Evolutionary conservation across 1,284 basidiomycete species (phyloP), one percentile per base, ranked within the genome.

Genomic region (Chiua sp.): DNA sequence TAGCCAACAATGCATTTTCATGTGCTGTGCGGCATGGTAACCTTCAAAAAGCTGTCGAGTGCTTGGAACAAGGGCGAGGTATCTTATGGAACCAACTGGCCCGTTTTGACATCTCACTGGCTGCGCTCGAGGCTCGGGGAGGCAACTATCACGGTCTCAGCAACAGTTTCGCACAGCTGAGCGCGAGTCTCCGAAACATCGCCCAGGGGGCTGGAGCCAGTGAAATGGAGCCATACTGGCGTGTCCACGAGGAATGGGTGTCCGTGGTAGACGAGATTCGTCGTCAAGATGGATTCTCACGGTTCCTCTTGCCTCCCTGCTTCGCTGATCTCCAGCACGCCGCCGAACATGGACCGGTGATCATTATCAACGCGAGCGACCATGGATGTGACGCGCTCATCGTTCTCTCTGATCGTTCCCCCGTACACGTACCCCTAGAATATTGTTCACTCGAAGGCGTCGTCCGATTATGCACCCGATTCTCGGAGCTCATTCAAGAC

Each of bases 261-360:
- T 33, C 11, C 15, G 47, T 66, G 32, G 54, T 74, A n/a, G 42
- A 59, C 4, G 28, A 63, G 22, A 68, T 72, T 44, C 61, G 64
- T 13, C 35, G 42, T 15, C 53, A 65, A 20, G 51, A 63, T 4
- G 72, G 65, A 1, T 72, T 72, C 53, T 59, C 57, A 12, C 50
- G 62, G 28, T 72, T 72, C 37, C 53, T 73, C n/a, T 44, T 59
- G 22, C 56, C 68, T 13, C 51, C 56, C n/a, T 57, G 64, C 6
- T 74, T 68, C 55, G 28, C 33, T 4, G 53, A 58, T 16, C 69
- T 77, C 16, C 65, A 62, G 30, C 23, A 59, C 26, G 74, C 65
- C 1, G 68, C 72, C 0, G 55, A 51, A 7, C 66, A 69, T 47
- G 75, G 76, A 0, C 76, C 75, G 0, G 68, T 77, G n/a, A 69